Base-by-base conservation (phyloP, 2,329 filamentous ascomycete species). In the Colletotrichum eremochloae region DNA sequence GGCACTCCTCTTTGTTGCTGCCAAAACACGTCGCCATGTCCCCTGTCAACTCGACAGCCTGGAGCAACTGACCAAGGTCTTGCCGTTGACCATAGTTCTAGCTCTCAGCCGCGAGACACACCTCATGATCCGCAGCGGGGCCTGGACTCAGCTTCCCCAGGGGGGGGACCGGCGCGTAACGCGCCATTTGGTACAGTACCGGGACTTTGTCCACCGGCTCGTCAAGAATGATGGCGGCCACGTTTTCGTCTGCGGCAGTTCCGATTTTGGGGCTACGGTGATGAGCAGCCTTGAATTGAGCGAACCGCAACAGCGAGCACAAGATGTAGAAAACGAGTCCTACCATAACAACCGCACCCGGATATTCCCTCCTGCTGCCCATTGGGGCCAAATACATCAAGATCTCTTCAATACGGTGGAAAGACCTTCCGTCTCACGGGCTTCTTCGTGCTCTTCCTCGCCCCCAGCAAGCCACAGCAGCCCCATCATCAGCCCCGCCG, bases 211-310 rank as follows among this genome's bases (percentile, higher is more conserved):
- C 6, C 46, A 61, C 8, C 31, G 12, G 20, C 69, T 69, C 31
- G 69, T 72, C 9, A 56, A 61, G 36, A 38, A 60, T 15, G 48
- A 64, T 15, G 40, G n/a, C n/a, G 65, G 60, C 3, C 69, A 72
- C 33, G 53, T 72, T 24, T 72, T 64, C 11, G 66, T 72, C 66
- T 72, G 69, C 18, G 69, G 69, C 40, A 69, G 52, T 53, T 64
- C 53, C 31, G 66, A 72, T 12, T 72, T 72, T 63, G 69, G 69
- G 12, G 53, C 46, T 20, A 50, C 69, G 4, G 69, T 69, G 15
- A 69, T 60, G n/a, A 61, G 11, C 33, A 50, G n/a, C 24, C 66
- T 72, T 60, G 66, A 31, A 24, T 46, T 69, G 31, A 53, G 40
- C 5, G 57, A 58, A 24, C 52, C 36, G 42, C 64, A 44, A 36